Percentiles rank a stretch among this genome's conserved stretches.
Evolutionary conservation across 805 yeast genomes (phyloP).

Genomic region (Nakazawaea peltata): DNA sequence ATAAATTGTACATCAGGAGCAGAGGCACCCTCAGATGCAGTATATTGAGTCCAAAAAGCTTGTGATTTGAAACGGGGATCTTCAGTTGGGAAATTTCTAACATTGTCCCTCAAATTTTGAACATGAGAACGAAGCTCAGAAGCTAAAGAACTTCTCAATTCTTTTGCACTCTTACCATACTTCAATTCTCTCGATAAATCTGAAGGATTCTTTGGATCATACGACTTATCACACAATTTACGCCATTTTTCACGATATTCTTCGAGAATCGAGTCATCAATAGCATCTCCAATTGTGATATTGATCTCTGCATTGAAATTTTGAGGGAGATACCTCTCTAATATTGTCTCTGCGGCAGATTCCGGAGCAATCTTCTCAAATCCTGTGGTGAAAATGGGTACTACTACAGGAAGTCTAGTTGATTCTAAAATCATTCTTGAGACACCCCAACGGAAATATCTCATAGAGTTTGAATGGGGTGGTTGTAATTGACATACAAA

Average conservation of each 20-base stretch:
- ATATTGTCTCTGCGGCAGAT: slow-evolving; percentile 43
- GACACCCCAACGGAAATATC: slow-evolving; percentile 95
- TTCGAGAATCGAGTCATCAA: slow-evolving; percentile 53
- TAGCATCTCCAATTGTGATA: slow-evolving; percentile 63
- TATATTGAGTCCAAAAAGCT: slow-evolving; percentile 67
- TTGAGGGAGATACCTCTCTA: slow-evolving; percentile 52
- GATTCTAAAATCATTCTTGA: slow-evolving; percentile 78
- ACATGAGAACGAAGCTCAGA: slow-evolving; percentile 59
- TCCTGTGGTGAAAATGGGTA: slow-evolving; percentile 83
- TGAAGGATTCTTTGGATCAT: slow-evolving; percentile 39
- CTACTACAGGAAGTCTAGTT: slow-evolving; percentile 73
- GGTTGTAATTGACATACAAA: slow-evolving; percentile 79
- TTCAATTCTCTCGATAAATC: slow-evolving; percentile 59
- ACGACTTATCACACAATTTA: slow-evolving; percentile 44
- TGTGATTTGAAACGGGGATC: slow-evolving; percentile 64
- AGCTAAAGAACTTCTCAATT: slow-evolving; percentile 65
- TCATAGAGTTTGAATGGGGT: slow-evolving; percentile 80
- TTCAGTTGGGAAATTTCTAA: slow-evolving; percentile 43
- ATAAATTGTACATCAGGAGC: slow-evolving; percentile 65
- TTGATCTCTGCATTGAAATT: slow-evolving; percentile 61
- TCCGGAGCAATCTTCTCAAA: slow-evolving; percentile 87
- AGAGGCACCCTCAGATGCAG: slow-evolving; percentile 53
- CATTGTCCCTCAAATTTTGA: slow-evolving; percentile 33
- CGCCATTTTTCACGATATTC: slow-evolving; percentile 67
- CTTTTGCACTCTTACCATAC: slow-evolving; percentile 54